These are phyloP conservation scores for Phaeosphaeriaceae sp. DNA, from an alignment of 2,329 filamentous ascomycete species.

Conservation along the genomic window DNA sequence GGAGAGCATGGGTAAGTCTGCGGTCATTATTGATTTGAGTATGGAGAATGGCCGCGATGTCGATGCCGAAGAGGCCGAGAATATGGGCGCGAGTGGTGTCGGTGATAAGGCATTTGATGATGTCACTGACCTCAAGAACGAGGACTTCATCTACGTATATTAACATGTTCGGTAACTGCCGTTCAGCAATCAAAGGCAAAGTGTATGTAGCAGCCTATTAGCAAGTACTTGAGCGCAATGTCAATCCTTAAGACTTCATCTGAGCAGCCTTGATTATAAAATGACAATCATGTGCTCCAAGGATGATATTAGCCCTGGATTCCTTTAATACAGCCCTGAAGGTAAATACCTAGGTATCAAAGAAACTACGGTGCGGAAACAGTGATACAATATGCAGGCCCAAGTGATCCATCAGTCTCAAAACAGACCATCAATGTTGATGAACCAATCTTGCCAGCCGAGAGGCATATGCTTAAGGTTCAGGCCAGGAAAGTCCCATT, in stretches of 20 bases:
- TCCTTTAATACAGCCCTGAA: no score
- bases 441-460: conserved; percentile 57
- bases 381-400: no score
- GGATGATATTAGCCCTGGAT: no score
- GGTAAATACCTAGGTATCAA: no score
- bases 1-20: conserved; percentile 65
- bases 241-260: no score
- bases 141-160: conserved; percentile 68
- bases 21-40: conserved; percentile 64
- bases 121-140: conserved; percentile 66
- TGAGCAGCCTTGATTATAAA: no score
- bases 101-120: conserved; percentile 64
- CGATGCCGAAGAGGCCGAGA: conserved; percentile 37
- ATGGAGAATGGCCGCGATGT: conserved; percentile 59
- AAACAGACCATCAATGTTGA: conserved; percentile 50
- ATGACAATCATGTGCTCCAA: no score
- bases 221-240: no score
- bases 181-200: not conserved
- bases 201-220: no score
- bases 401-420: conserved; percentile 2
- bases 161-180: conserved; percentile 17
- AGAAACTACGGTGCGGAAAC: no score
- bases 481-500: conserved; percentile 64
- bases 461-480: conserved; percentile 59
- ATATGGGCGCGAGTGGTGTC: conserved; percentile 29